These are phyloP conservation scores for Acanthamoeba culbertsoni DNA, from an alignment of 208 protist species.

Conservation along the genomic window DNA sequence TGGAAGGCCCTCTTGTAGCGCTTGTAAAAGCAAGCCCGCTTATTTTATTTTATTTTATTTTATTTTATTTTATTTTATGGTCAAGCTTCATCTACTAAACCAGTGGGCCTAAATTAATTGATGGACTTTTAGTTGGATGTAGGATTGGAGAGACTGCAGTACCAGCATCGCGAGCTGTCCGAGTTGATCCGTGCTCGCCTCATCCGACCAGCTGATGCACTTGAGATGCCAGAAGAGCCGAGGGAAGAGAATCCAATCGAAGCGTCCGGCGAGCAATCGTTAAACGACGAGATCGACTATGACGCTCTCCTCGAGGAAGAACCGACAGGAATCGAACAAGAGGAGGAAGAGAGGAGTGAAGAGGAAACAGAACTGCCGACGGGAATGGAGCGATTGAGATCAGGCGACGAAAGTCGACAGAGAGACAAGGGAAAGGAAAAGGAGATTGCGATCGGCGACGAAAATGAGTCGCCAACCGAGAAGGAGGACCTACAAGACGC, in stretches of 20 bases:
- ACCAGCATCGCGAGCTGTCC: not conserved
- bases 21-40: too few relatives aligned
- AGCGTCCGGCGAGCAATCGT: too few relatives aligned
- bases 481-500: not conserved
- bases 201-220: not conserved
- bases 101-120: too few relatives aligned
- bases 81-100: too few relatives aligned
- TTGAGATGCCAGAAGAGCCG: not conserved
- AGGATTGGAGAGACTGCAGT: not conserved
- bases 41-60: too few relatives aligned
- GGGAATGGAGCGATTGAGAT: not conserved
- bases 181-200: not conserved
- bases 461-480: not conserved
- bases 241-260: not conserved
- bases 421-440: not conserved
- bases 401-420: too few relatives aligned
- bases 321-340: not conserved
- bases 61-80: too few relatives aligned
- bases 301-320: too few relatives aligned
- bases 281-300: too few relatives aligned
- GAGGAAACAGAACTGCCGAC: not conserved
- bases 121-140: not conserved
- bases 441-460: not conserved
- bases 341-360: not conserved
- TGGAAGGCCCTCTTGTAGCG: too few relatives aligned